A percentile compares a stretch with the other conserved stretches of the same genome.
Evolutionary conservation across 345 rosid genomes (phyloP).

Genomic region (Sisymbrium altissimum): DNA sequence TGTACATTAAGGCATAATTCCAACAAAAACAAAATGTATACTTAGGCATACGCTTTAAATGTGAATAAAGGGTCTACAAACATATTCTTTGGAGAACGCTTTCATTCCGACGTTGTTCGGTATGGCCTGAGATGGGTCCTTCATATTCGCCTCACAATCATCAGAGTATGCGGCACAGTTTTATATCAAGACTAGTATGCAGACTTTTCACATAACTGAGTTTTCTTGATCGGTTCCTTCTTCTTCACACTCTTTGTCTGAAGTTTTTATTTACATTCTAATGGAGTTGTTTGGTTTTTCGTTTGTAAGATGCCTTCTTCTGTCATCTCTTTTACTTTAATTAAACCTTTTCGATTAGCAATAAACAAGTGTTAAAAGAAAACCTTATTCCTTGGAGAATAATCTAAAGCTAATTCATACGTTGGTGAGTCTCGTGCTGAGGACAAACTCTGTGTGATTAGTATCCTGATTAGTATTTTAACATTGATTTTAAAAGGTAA

Average conservation of each 20-base stretch:
- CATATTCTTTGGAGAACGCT: background rate
- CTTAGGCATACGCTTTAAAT: background rate
- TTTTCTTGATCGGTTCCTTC: too few species aligned
- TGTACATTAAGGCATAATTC: too few species aligned
- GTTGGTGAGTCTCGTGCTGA: background rate
- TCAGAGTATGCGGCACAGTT: too few species aligned
- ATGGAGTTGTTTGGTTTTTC: too few species aligned
- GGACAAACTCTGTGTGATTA: background rate
- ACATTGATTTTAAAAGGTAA: background rate
- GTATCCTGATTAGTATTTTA: background rate
- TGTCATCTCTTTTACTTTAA: background rate
- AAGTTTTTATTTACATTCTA: too few species aligned
- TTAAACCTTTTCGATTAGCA: background rate
- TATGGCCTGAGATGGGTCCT: too few species aligned
- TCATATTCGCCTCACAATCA: too few species aligned
- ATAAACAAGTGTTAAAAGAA: background rate
- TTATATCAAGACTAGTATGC: too few species aligned
- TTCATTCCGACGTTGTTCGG: background rate
- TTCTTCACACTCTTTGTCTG: too few species aligned
- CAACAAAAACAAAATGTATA: background rate
- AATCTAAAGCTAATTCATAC: background rate
- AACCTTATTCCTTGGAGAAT: background rate
- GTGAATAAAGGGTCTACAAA: background rate
- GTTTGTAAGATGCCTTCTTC: background rate
- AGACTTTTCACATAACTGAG: too few species aligned